Conservation (phyloP, 768 basidiomycete genomes). For the Agaricus subrufescens region DNA sequence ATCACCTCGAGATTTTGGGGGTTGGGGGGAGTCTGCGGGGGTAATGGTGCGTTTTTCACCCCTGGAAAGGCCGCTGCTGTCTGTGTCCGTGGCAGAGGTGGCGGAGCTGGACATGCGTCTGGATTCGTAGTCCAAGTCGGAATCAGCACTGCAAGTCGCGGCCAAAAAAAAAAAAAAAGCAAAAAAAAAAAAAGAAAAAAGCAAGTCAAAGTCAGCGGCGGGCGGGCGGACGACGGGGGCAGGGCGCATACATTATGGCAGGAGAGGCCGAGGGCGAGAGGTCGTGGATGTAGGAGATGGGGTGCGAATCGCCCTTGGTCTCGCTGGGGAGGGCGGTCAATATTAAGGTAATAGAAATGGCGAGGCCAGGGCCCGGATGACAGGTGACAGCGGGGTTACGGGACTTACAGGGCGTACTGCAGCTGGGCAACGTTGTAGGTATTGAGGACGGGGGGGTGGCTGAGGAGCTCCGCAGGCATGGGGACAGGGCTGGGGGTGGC, state of each 20-base stretch:
- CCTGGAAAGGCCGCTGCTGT: conserved; percentile 55
- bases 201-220: not conserved
- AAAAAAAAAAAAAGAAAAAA: not conserved
- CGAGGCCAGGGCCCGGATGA: conserved; percentile 22
- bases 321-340: conserved; percentile 19
- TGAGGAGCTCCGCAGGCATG: conserved; percentile 56
- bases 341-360: conserved; percentile 13
- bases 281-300: conserved; percentile 38
- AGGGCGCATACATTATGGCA: conserved; percentile 35
- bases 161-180: not conserved
- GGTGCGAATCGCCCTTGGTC: conserved; percentile 21
- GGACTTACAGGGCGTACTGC: conserved; percentile 52
- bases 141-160: conserved; percentile 28
- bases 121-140: conserved; percentile 52
- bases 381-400: conserved; percentile 22
- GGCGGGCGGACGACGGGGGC: conserved; percentile 7
- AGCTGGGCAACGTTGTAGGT: conserved; percentile 62
- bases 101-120: conserved; percentile 80
- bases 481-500: conserved; percentile 13
- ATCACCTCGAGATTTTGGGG: conserved; percentile 43
- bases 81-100: conserved; percentile 63
- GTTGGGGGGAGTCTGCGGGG: conserved; percentile 50
- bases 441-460: conserved; percentile 40
- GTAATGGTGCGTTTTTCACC: conserved; percentile 58
- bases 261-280: conserved; percentile 44